Base-by-base conservation (phyloP, 1,284 basidiomycete genomes). In the Cerrena zonata region DNA sequence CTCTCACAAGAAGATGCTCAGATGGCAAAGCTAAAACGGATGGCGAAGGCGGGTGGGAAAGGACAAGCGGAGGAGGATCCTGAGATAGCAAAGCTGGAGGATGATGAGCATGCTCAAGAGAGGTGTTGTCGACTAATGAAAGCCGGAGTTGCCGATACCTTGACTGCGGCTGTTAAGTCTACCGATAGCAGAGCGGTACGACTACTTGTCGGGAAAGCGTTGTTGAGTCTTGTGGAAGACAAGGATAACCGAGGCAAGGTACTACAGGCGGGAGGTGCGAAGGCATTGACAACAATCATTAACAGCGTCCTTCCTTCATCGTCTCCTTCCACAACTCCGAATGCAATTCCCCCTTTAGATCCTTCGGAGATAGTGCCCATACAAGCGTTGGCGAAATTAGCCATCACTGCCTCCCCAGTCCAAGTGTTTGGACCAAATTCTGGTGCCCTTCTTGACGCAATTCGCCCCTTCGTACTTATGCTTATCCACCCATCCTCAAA, bases 351-450 rank as follows among this genome's bases (percentile, higher is more conserved):
- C 22, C 62, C 64, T 37, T 58, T 79, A 30, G 75, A 80, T 47
- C 58, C 67, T n/a, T 62, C 70, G 3, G 76, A 79, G 51, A 71
- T 95, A 5, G 73, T 80, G 11, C 76, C 91, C 0, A 78, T 91
- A 25, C 95, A 98, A 65, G 94, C 93, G 0, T 73, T 98, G 13
- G 90, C 94, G 10, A 97, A 96, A 63, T 82, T 99, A 26, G 76
- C 90, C 46, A 98, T 99, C 61, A 94, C 94, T 0, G 78, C 91
- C 1, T 85, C 93, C 12, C 95, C 95, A 0, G 69, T 90, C 1
- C 84, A 94, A 53, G 86, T 98, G 26, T 96, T 95, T 69, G 89
- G 90, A 2, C 89, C 92, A 1, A 78, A 86, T 57, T 76, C 82
- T 36, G 84, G 86, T 2, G 80, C 81, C 2, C 75, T 88, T n/a